These are phyloP conservation scores for Lolium perenne DNA, from an alignment of 176 grass and related monocot genomes.

Conservation along the genomic window DNA sequence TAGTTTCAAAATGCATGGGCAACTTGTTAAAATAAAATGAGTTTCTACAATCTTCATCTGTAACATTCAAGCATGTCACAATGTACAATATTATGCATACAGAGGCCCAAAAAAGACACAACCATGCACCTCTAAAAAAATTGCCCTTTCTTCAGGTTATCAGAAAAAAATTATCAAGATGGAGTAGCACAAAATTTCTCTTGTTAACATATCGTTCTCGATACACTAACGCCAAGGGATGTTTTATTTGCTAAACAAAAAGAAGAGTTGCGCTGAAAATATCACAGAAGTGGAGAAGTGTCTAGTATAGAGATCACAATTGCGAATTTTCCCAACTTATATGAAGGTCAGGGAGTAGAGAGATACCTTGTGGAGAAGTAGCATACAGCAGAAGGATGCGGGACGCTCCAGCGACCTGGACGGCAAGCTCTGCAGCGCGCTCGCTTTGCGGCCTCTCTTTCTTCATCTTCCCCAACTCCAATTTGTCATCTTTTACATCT, in stretches of 20 bases:
- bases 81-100: background rate
- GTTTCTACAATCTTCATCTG: background rate
- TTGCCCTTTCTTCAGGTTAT: background rate
- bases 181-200: background rate
- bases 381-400: background rate
- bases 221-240: background rate
- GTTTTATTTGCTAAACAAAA: background rate
- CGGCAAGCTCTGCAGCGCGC: background rate
- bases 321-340: background rate
- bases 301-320: background rate
- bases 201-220: background rate
- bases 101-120: background rate
- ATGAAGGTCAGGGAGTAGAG: background rate
- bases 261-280: background rate
- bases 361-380: background rate
- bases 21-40: background rate
- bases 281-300: background rate
- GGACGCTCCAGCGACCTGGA: background rate
- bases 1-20: background rate
- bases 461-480: background rate
- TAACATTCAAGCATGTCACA: background rate
- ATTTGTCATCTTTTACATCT: background rate
- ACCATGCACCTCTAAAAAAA: background rate
- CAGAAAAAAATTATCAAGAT: background rate
- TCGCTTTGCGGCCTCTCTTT: background rate